These are phyloP conservation scores for Oryza longistaminata DNA, from an alignment of 176 grass and related monocot species.

Conservation along the genomic window DNA sequence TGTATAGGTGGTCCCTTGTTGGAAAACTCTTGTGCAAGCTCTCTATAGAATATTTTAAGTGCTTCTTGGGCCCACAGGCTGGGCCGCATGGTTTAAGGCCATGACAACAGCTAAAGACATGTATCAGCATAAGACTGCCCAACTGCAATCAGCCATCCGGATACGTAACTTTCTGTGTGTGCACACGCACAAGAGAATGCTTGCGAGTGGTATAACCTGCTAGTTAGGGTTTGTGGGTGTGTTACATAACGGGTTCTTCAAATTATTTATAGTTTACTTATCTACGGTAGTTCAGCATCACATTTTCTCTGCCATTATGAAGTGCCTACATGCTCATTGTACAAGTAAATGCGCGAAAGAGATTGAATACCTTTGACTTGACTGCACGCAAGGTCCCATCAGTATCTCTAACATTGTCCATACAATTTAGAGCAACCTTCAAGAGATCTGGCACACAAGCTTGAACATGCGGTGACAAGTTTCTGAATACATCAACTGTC, in stretches of 20 bases:
- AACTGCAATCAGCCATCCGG: not conserved
- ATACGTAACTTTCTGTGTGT: not conserved
- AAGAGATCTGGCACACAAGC: conserved; percentile 90
- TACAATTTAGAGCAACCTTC: conserved; percentile 72
- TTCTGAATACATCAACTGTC: conserved; percentile 68
- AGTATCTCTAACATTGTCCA: conserved; percentile 84
- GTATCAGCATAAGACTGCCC: not conserved
- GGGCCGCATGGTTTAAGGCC: not conserved
- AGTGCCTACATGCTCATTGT: not conserved
- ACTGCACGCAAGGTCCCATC: conserved; percentile 68
- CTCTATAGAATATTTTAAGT: not conserved
- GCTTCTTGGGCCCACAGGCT: not conserved
- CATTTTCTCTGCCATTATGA: not conserved
- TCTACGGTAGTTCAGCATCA: not conserved
- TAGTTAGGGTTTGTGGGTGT: not conserved
- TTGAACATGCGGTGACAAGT: conserved; percentile 78
- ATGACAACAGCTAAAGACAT: not conserved
- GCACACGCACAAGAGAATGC: too few relatives aligned
- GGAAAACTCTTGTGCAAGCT: not conserved
- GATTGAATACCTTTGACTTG: conserved; percentile 74
- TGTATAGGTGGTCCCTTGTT: too few relatives aligned
- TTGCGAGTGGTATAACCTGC: not conserved
- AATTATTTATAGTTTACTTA: conserved; percentile 7
- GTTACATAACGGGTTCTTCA: not conserved
- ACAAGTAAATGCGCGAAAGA: conserved; percentile 1